phyloP scores from a whole-genome alignment of 768 basidiomycete species.

The Kwoniella bestiolae region DNA sequence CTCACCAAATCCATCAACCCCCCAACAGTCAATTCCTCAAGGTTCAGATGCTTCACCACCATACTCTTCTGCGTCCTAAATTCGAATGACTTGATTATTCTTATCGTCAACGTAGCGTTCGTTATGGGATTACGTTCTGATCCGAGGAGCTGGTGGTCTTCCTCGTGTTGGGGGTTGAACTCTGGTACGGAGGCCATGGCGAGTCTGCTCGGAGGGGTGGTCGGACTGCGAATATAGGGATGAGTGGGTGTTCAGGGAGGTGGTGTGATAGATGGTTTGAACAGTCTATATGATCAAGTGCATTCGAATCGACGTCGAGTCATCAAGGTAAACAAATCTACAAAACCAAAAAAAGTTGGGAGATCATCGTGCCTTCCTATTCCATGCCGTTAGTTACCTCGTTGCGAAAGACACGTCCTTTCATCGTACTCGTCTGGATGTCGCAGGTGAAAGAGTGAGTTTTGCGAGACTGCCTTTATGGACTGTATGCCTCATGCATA shows the following conservation, averaged over 20 bases:
- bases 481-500: no score
- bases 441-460: neutral
- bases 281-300: no score
- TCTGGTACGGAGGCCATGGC: constrained; percentile 2
- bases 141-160: constrained; percentile 31
- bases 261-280: no score
- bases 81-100: constrained; percentile 93
- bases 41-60: constrained; percentile 79
- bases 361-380: neutral
- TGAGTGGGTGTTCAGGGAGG: no score
- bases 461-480: no score
- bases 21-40: constrained; percentile 76
- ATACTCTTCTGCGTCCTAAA: constrained; percentile 87
- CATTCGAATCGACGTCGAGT: no score
- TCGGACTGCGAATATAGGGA: no score
- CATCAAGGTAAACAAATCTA: neutral
- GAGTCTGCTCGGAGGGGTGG: no score
- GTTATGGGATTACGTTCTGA: constrained; percentile 58
- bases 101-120: constrained; percentile 81
- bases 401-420: neutral
- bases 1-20: constrained; percentile 73
- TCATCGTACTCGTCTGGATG: neutral
- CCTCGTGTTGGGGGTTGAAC: constrained; percentile 9
- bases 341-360: neutral
- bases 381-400: neutral